Evolutionary conservation across 1,284 basidiomycete species (phyloP).

Genomic region (Naganishia cerealis): DNA sequence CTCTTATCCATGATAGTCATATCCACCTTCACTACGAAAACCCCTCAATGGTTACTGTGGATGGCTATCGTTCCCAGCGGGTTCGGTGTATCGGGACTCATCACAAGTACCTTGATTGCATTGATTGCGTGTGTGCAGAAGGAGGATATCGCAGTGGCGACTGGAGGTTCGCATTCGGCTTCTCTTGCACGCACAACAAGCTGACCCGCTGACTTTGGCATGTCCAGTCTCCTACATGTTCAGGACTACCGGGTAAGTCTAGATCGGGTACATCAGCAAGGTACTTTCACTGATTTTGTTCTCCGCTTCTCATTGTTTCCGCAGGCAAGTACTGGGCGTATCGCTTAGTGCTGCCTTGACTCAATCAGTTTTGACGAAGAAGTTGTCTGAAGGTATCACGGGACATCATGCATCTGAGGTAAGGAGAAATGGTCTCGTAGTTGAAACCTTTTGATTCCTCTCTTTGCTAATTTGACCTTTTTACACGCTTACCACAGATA

Average conservation of each 20-base stretch:
- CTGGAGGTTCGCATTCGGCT: slow-evolving; percentile 67
- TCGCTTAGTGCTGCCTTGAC: slow-evolving; percentile 76
- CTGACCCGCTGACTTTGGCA: background rate
- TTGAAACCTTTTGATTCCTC: slow-evolving; percentile 8
- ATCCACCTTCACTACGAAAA: slow-evolving; percentile 50
- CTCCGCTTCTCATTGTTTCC: too few species aligned
- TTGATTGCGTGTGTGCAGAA: slow-evolving; percentile 77
- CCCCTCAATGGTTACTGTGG: slow-evolving; percentile 64
- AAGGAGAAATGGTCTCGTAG: slow-evolving; percentile 41
- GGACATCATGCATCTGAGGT: slow-evolving; percentile 71
- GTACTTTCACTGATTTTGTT: background rate
- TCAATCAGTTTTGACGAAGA: slow-evolving; percentile 69
- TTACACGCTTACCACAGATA: slow-evolving; percentile 41
- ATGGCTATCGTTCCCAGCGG: slow-evolving; percentile 73
- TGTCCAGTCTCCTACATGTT: slow-evolving; percentile 81
- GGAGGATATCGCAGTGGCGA: slow-evolving; percentile 81
- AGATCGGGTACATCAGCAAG: background rate
- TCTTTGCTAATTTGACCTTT: background rate
- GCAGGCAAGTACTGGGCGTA: slow-evolving; percentile 81
- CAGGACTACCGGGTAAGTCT: slow-evolving; percentile 65
- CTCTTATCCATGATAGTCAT: slow-evolving; percentile 37
- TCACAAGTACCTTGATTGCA: slow-evolving; percentile 68
- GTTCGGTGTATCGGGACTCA: slow-evolving; percentile 76
- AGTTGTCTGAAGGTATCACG: slow-evolving; percentile 69
- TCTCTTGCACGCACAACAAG: background rate